Conservation (phyloP, 371 early-diverging fungal species). For the Catenaria anguillulae region DNA sequence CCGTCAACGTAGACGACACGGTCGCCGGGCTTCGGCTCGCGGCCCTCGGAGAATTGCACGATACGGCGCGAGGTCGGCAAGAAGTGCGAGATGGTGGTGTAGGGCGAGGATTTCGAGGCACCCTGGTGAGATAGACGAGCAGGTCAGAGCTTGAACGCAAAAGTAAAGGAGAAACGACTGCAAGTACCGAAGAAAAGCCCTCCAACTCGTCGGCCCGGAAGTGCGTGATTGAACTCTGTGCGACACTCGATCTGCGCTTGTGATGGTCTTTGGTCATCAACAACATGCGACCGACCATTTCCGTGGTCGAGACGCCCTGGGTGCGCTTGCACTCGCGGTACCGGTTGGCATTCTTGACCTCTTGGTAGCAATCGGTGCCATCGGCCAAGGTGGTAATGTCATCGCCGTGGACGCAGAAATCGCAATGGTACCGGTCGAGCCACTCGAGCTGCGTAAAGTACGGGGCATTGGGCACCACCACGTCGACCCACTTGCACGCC, state of each 20-base stretch:
- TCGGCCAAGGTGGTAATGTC: conserved; percentile 88
- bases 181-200: conserved; percentile 29
- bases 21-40: conserved; percentile 47
- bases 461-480: conserved; percentile 82
- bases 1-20: conserved; percentile 86
- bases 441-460: conserved; percentile 74
- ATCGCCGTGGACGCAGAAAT: conserved; percentile 90
- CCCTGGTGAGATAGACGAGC: conserved; percentile 3
- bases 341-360: conserved; percentile 84
- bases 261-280: conserved; percentile 79
- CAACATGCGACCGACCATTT: conserved; percentile 90
- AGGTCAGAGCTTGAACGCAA: background rate
- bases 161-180: background rate
- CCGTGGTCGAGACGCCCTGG: conserved; percentile 83
- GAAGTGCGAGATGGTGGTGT: conserved; percentile 59
- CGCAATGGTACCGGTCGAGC: conserved; percentile 66
- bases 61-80: conserved; percentile 71
- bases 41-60: conserved; percentile 70
- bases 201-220: conserved; percentile 46
- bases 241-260: conserved; percentile 31
- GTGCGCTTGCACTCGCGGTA: conserved; percentile 90
- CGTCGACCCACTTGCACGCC: conserved; percentile 94
- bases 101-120: conserved; percentile 13
- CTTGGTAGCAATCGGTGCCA: conserved; percentile 88
- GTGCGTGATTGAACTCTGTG: conserved; percentile 35